Evolutionary conservation across 257 asterid genomes (phyloP).

Genomic region (Solanum tarapatanum): DNA sequence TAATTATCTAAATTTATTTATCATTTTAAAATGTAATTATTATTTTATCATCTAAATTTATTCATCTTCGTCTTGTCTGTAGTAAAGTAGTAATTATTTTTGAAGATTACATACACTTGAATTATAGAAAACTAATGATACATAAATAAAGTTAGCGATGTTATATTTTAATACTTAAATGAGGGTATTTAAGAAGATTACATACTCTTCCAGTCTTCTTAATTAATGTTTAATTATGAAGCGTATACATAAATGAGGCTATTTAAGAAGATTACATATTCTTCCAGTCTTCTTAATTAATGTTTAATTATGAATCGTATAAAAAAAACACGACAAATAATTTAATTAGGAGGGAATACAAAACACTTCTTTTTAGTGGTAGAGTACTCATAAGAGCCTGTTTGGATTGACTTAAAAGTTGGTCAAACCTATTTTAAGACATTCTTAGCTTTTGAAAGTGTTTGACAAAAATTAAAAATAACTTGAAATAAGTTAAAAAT

Average conservation of each 20-base stretch:
- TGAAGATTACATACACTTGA: not conserved
- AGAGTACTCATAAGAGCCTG: not conserved
- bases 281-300: not conserved
- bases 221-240: not conserved
- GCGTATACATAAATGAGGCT: not conserved
- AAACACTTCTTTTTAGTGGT: not conserved
- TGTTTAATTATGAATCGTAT: not conserved
- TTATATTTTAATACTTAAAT: not conserved
- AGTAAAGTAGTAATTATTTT: not conserved
- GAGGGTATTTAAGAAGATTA: not conserved
- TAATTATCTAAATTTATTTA: not conserved
- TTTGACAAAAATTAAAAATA: not conserved
- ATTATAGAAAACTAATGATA: not conserved
- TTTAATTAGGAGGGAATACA: not conserved
- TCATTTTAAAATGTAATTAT: not conserved
- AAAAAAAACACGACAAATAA: not conserved
- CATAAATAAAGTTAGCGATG: not conserved
- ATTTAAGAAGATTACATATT: too few relatives aligned
- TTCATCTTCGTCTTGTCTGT: too few relatives aligned
- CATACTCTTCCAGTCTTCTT: not conserved
- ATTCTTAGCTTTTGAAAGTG: too few relatives aligned
- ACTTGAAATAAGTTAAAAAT: too few relatives aligned
- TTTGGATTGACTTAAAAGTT: not conserved
- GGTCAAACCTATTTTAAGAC: rapidly evolving
- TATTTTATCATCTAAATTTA: not conserved